Percentiles rank a stretch among this genome's conserved stretches.
Conservation (phyloP, 768 basidiomycete genomes). For the Phylloporus arenicola region DNA sequence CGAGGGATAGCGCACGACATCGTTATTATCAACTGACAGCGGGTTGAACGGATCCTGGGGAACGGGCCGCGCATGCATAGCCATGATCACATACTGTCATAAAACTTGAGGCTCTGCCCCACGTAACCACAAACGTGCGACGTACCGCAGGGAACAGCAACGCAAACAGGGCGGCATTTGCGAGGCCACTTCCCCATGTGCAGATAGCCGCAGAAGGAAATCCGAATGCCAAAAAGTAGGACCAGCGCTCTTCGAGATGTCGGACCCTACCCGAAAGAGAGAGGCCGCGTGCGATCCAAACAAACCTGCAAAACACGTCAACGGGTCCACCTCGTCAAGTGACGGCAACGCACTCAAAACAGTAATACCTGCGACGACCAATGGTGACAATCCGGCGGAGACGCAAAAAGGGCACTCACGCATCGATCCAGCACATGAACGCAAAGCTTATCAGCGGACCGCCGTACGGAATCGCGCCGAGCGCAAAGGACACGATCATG, state of each 20-base stretch:
- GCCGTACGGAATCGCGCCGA: constrained; percentile 58
- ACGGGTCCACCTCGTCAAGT: background rate
- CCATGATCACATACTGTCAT: constrained; percentile 75
- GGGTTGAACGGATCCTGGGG: constrained; percentile 76
- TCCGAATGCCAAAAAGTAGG: constrained; percentile 85
- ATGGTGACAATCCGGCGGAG: background rate
- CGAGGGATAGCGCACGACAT: constrained; percentile 57
- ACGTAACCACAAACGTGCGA: constrained; percentile 6
- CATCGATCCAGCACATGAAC: constrained; percentile 82
- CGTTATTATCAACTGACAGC: constrained; percentile 30
- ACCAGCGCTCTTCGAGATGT: constrained; percentile 84
- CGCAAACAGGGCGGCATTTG: constrained; percentile 80
- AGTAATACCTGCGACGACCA: constrained; percentile 63
- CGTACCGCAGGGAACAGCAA: constrained; percentile 74
- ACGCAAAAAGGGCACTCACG: constrained; percentile 50
- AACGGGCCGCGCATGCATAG: constrained; percentile 68
- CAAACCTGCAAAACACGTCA: constrained; percentile 46
- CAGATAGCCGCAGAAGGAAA: constrained; percentile 70
- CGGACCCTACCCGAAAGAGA: constrained; percentile 64
- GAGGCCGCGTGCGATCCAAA: constrained; percentile 71
- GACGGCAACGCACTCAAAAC: constrained; percentile 63
- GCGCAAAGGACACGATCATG: constrained; percentile 57
- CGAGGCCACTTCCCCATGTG: constrained; percentile 65
- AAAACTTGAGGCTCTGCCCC: constrained; percentile 3
- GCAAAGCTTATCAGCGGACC: constrained; percentile 59